These are phyloP conservation scores for Neocatenulostroma microsporum DNA, from an alignment of 2,329 filamentous ascomycete species.

Conservation along the genomic window DNA sequence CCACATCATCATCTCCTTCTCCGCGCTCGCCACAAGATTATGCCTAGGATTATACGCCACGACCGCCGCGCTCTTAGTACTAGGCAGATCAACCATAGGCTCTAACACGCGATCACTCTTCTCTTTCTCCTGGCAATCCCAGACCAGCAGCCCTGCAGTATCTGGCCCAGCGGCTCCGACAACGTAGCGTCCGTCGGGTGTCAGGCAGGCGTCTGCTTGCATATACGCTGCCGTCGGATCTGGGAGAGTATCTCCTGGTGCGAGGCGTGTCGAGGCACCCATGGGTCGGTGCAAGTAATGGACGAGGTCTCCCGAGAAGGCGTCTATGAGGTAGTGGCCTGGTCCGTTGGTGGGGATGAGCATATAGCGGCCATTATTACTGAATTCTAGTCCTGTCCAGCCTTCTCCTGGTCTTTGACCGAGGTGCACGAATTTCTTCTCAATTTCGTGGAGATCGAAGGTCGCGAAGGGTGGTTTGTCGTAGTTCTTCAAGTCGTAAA, in stretches of 20 bases:
- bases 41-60: constrained; percentile 84
- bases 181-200: constrained; percentile 81
- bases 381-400: constrained; percentile 92
- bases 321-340: constrained; percentile 88
- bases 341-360: constrained; percentile 74
- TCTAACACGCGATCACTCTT: constrained; percentile 51
- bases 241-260: constrained; percentile 38
- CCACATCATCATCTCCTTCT: constrained; percentile 60
- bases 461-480: constrained; percentile 82
- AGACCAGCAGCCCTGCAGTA: constrained; percentile 67
- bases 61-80: constrained; percentile 59
- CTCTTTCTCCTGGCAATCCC: constrained; percentile 62
- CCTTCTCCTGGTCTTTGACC: constrained; percentile 45
- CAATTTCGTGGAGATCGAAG: constrained; percentile 69
- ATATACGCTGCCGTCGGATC: constrained; percentile 23
- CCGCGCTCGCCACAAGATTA: constrained; percentile 85
- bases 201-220: constrained; percentile 77
- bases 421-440: constrained; percentile 44
- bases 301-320: constrained; percentile 68
- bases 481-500: constrained; percentile 92
- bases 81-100: constrained; percentile 57
- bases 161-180: constrained; percentile 61
- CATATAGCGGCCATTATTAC: constrained; percentile 85
- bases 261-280: constrained; percentile 22
- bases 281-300: constrained; percentile 28